Evolutionary conservation across 202 grass and related monocot species (phyloP).

Genomic region (Miscanthus sacchariflorus): DNA sequence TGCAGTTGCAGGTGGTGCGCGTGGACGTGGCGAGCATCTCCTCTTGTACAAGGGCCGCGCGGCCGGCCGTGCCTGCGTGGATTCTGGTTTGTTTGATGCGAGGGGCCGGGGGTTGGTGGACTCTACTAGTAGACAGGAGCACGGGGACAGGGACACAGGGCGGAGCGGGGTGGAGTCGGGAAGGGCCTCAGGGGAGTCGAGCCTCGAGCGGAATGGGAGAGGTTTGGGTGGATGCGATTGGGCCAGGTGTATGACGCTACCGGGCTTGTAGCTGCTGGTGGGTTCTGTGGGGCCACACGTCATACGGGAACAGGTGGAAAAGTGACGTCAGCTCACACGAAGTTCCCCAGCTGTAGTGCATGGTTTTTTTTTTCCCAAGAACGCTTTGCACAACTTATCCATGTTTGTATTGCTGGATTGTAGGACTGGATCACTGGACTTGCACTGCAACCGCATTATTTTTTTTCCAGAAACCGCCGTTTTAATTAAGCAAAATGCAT

Average conservation of each 20-base stretch:
- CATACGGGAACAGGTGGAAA: not conserved
- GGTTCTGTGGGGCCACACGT: not conserved
- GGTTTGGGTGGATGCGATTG: slow-evolving; percentile 1
- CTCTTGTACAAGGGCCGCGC: not conserved
- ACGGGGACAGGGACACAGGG: too few relatives aligned
- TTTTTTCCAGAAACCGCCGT: too few relatives aligned
- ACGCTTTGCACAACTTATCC: not conserved
- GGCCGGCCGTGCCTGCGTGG: not conserved
- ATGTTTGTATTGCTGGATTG: too few relatives aligned
- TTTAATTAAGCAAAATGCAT: too few relatives aligned
- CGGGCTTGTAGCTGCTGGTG: not conserved
- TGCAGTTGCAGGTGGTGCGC: not conserved
- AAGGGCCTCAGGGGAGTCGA: too few relatives aligned
- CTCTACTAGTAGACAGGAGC: too few relatives aligned
- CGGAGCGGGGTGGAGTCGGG: too few relatives aligned
- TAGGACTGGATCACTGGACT: too few relatives aligned
- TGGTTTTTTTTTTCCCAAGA: too few relatives aligned
- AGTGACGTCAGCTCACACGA: not conserved
- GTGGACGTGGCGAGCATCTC: slow-evolving; percentile 30
- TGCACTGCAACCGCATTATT: too few relatives aligned
- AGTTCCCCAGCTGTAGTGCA: too few relatives aligned
- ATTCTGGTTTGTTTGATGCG: slow-evolving; percentile 21
- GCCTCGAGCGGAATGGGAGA: not conserved
- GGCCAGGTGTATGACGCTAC: slow-evolving; percentile 2
- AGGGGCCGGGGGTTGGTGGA: not conserved